Conservation (phyloP, 768 basidiomycete genomes). For the Sporobolomyces pararoseus region DNA sequence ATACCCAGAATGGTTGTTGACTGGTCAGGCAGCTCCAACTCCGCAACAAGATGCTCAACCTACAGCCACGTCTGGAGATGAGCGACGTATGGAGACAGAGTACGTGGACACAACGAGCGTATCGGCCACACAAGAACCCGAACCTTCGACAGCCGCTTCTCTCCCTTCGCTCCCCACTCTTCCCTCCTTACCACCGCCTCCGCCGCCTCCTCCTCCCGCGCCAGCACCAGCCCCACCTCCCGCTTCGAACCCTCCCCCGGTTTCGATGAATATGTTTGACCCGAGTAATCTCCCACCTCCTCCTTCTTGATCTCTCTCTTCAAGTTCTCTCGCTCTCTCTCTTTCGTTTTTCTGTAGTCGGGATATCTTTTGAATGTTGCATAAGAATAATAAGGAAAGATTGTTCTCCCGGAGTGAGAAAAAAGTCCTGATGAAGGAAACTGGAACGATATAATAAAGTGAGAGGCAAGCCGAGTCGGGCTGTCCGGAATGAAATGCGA, state of each 20-base stretch:
- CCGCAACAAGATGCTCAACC: too few relatives aligned
- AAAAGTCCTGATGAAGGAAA: too few relatives aligned
- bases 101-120: too few relatives aligned
- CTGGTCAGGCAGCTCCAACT: too few relatives aligned
- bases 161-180: background rate
- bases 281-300: constrained; percentile 3
- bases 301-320: background rate
- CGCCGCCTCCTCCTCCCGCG: constrained; percentile 7
- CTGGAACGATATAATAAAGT: too few relatives aligned
- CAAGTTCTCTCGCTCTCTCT: background rate
- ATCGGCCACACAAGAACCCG: too few relatives aligned
- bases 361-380: background rate
- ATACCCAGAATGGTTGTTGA: constrained; percentile 13
- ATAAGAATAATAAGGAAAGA: too few relatives aligned
- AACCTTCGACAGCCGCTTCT: background rate
- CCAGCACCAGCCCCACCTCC: background rate
- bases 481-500: too few relatives aligned
- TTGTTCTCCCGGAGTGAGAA: too few relatives aligned
- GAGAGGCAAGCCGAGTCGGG: too few relatives aligned
- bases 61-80: too few relatives aligned
- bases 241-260: background rate
- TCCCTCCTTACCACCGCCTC: background rate
- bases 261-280: constrained; percentile 9
- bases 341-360: background rate
- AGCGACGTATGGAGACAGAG: too few relatives aligned